Evolutionary conservation across 352 stramenopile species (phyloP).

Genomic region (Salisapilia sapeloensis): DNA sequence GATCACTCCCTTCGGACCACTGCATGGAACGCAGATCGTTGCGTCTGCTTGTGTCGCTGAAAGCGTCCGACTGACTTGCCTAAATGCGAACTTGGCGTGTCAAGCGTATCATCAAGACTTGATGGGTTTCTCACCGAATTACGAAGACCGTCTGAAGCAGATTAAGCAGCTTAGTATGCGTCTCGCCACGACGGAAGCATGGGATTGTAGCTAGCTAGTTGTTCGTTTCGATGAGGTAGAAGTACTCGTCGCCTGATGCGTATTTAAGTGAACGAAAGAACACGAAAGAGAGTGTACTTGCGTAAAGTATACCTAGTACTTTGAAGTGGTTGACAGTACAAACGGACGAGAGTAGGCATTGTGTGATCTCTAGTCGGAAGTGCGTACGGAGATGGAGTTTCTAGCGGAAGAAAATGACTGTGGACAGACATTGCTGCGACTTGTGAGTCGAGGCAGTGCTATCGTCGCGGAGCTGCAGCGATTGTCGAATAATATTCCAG

Average conservation of each 20-base stretch:
- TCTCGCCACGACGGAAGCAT: constrained; percentile 27
- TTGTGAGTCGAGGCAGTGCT: constrained; percentile 81
- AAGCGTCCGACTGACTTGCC: constrained; percentile 47
- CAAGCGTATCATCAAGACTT: constrained; percentile 72
- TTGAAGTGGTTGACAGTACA: too few species aligned
- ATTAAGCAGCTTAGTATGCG: constrained; percentile 71
- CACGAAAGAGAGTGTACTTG: too few species aligned
- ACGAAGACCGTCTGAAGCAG: constrained; percentile 72
- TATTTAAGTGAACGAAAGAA: too few species aligned
- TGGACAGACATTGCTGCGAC: constrained; percentile 85
- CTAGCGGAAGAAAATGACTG: constrained; percentile 88
- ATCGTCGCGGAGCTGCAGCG: constrained; percentile 88
- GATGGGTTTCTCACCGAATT: constrained; percentile 62
- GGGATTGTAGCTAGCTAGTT: too few species aligned
- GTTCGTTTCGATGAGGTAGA: too few species aligned
- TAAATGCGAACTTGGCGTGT: constrained; percentile 75
- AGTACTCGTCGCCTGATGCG: too few species aligned
- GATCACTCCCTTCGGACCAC: constrained; percentile 53
- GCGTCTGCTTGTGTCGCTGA: constrained; percentile 37
- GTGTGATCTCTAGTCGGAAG: not conserved
- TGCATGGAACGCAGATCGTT: constrained; percentile 61
- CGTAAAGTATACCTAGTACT: too few species aligned
- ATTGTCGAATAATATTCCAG: constrained; percentile 83
- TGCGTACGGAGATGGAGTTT: constrained; percentile 46
- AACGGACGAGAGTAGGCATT: too few species aligned